Percentiles rank a stretch among this genome's conserved stretches.
Evolutionary conservation across 2,329 filamentous ascomycete genomes (phyloP).

Genomic region (Fusarium proliferatum): DNA sequence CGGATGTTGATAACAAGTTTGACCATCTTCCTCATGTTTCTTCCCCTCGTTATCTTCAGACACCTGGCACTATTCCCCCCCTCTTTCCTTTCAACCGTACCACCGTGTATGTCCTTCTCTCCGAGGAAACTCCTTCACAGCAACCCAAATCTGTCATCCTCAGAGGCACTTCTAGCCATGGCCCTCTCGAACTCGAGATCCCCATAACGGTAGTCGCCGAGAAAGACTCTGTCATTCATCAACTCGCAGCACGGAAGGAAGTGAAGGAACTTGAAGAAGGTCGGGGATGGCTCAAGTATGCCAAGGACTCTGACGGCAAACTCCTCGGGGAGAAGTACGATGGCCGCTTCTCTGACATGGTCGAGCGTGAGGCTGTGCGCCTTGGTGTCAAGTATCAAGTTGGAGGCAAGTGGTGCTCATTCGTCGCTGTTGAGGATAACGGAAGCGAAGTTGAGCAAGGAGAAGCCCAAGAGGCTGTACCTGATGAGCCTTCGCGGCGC

Average conservation of each 20-base stretch:
- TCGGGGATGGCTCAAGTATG: constrained; percentile 71
- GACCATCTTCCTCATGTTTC: constrained; percentile 64
- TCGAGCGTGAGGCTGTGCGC: constrained; percentile 73
- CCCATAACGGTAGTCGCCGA: constrained; percentile 63
- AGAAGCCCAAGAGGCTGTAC: neutral
- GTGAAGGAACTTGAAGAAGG: constrained; percentile 76
- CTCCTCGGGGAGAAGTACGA: constrained; percentile 59
- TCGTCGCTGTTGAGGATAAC: constrained; percentile 71
- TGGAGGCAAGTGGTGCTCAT: constrained; percentile 76
- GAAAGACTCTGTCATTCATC: constrained; percentile 70
- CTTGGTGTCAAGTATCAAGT: constrained; percentile 75
- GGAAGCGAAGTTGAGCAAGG: constrained; percentile 3
- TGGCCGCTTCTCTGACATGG: constrained; percentile 67
- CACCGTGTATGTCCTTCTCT: constrained; percentile 73
- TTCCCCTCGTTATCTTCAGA: constrained; percentile 70
- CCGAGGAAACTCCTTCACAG: constrained; percentile 56
- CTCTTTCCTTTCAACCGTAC: constrained; percentile 76
- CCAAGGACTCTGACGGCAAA: constrained; percentile 57
- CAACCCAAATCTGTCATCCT: constrained; percentile 66
- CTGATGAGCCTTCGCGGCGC: fast-evolving
- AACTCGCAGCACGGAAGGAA: constrained; percentile 76
- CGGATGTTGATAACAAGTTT: constrained; percentile 51
- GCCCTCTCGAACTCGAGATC: constrained; percentile 72
- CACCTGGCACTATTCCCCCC: constrained; percentile 70
- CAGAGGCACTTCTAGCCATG: constrained; percentile 65